A percentile compares a stretch with the other conserved stretches of the same genome.
These are phyloP conservation scores for Trichoderma gamsii DNA, from an alignment of 495 filamentous ascomycete species.

Conservation along the genomic window DNA sequence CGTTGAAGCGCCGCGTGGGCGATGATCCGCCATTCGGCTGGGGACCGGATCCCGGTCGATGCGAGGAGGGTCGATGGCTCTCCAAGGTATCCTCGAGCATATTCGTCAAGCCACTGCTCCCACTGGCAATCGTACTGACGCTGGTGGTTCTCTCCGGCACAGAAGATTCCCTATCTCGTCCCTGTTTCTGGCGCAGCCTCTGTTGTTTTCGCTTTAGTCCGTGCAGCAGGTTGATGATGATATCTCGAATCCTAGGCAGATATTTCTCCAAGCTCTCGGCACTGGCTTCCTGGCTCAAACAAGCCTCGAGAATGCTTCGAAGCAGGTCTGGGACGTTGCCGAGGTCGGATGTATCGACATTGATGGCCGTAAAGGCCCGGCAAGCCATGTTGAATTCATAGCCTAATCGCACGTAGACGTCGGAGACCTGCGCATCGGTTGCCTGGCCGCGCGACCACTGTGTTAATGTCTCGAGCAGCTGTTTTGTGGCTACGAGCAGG, in stretches of 20 bases:
- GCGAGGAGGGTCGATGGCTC: not conserved
- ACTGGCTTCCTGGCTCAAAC: constrained; percentile 92
- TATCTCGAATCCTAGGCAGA: constrained; percentile 88
- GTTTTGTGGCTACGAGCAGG: constrained; percentile 93
- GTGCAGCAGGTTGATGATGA: constrained; percentile 95
- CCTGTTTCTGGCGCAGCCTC: constrained; percentile 73
- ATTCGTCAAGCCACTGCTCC: constrained; percentile 55
- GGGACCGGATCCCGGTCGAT: constrained; percentile 22
- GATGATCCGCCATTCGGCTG: constrained; percentile 28
- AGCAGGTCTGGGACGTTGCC: constrained; percentile 91
- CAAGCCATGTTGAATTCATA: constrained; percentile 99
- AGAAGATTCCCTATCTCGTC: constrained; percentile 54
- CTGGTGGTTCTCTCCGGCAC: constrained; percentile 53
- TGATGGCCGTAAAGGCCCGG: constrained; percentile 90
- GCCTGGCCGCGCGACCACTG: constrained; percentile 91
- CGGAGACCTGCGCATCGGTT: constrained; percentile 89
- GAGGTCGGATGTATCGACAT: constrained; percentile 87
- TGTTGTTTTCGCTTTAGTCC: constrained; percentile 95
- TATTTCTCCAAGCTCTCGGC: constrained; percentile 86
- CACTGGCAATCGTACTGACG: constrained; percentile 57
- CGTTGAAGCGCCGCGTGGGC: constrained; percentile 34
- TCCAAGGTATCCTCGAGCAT: constrained; percentile 56
- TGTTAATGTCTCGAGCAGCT: constrained; percentile 92
- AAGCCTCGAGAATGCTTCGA: constrained; percentile 87
- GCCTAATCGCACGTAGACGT: constrained; percentile 93